Evolutionary conservation across 2,329 filamentous ascomycete species (phyloP), one percentile per base, ranked within the genome.

Genomic region (Atkinsonella hypoxylon): DNA sequence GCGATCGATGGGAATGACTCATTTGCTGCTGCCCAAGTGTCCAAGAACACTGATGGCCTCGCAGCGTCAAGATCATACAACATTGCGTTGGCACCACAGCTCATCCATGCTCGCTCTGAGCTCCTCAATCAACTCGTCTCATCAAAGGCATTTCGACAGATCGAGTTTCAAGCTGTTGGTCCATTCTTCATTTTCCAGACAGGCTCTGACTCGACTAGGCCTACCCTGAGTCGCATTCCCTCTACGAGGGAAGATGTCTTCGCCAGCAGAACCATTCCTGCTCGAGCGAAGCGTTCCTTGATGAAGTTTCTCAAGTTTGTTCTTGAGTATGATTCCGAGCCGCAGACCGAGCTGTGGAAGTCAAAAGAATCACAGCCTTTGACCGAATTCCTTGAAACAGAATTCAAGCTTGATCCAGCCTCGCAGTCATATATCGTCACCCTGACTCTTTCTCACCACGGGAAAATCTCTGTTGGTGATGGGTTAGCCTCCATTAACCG

Each of bases 271-370:
- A 75, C 76, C 22, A 86, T 97, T 51, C 81, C 88, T 44, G 77
- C 85, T 57, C 85, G 85, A 56, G 82, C 88, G 6, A 97, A 97
- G 70, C 82, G 91, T 49, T 78, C 79, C 10, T 69, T 97, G 60
- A 95, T 96, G 85, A 95, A 94, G 66, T 94, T 96, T 60, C 76
- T 97, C 61, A 90, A 91, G 65, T 91, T 93, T 63, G 85, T 95
- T 49, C 73, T 82, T 53, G 79, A 89, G 58, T 84, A 83, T 59
- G 79, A 86, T 57, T 78, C 68, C n/a, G 70, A 74, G 49, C 63
- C 64, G 48, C 78, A 79, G 61, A 65, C 59, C 47, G 76, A 76
- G 48, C 58, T 73, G 3, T 89, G 84, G 84, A 67, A 80, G 53
- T 60, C 70, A 2, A 71, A 79, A 48, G 77, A 81, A 30, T 65